Evolutionary conservation across 495 filamentous ascomycete species (phyloP).

Genomic region (Annulohypoxylon bovei): DNA sequence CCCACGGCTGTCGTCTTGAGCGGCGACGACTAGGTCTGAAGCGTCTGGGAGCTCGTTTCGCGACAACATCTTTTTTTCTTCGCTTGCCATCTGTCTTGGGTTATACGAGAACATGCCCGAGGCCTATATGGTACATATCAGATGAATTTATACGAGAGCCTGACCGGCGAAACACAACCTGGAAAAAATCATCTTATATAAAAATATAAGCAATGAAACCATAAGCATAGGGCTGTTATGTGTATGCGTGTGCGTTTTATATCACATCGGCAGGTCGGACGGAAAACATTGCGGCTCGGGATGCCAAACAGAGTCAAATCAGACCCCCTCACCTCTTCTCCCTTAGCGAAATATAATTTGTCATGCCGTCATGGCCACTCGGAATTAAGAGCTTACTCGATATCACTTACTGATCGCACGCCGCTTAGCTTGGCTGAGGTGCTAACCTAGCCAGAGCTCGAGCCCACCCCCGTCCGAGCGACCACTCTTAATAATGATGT

Average conservation of each 20-base stretch:
- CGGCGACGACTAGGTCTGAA: slow-evolving; percentile 27
- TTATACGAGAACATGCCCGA: neutral
- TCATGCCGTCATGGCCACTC: slow-evolving; percentile 15
- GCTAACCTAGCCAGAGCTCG: slow-evolving; percentile 3
- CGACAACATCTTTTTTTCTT: slow-evolving; percentile 20
- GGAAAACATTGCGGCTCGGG: neutral
- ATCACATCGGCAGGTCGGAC: neutral
- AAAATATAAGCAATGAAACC: neutral
- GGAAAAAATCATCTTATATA: neutral
- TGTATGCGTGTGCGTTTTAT: neutral
- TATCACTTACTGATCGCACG: slow-evolving; percentile 1
- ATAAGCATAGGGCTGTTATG: neutral
- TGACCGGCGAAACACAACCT: neutral
- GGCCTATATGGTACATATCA: neutral
- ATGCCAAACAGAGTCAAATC: neutral
- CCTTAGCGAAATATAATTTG: neutral
- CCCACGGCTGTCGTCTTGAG: slow-evolving; percentile 4
- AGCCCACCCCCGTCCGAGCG: neutral
- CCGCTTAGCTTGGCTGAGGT: neutral
- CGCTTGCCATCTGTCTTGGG: neutral
- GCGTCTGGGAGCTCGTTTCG: slow-evolving; percentile 16
- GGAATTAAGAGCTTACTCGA: slow-evolving; percentile 2
- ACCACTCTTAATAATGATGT: slow-evolving; percentile 22
- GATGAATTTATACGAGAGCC: neutral
- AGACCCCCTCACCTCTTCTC: neutral